phyloP scores from a whole-genome alignment of 1,284 basidiomycete species.

The Pascua sp. region DNA sequence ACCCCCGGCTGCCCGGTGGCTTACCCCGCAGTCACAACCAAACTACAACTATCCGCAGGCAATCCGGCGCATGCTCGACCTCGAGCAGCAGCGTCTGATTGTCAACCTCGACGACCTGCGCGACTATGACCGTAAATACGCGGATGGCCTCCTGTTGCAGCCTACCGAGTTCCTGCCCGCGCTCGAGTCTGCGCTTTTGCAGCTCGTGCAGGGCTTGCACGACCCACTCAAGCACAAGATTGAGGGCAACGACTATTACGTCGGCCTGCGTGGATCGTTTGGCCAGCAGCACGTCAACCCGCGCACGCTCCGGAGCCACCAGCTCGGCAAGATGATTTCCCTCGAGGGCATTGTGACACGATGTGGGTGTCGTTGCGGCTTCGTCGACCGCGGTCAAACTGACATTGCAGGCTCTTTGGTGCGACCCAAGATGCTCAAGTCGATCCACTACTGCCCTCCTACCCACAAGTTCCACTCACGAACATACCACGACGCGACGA shows the following conservation, averaged over 20 bases:
- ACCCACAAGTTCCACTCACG: slow-evolving; percentile 81
- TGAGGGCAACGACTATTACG: slow-evolving; percentile 63
- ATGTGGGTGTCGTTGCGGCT: slow-evolving; percentile 54
- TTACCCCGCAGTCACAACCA: slow-evolving; percentile 32
- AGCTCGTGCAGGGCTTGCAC: slow-evolving; percentile 70
- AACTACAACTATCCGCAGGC: slow-evolving; percentile 77
- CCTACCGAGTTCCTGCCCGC: slow-evolving; percentile 89
- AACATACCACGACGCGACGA: slow-evolving; percentile 89
- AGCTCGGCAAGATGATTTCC: slow-evolving; percentile 94
- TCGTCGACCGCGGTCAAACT: not conserved
- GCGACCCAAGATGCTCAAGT: slow-evolving; percentile 95
- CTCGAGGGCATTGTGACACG: slow-evolving; percentile 97
- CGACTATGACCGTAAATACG: slow-evolving; percentile 79
- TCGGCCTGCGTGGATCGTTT: slow-evolving; percentile 97
- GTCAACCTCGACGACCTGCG: slow-evolving; percentile 96
- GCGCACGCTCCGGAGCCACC: slow-evolving; percentile 77
- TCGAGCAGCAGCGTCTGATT: slow-evolving; percentile 81
- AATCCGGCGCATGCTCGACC: slow-evolving; percentile 77
- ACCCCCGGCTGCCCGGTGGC: not conserved
- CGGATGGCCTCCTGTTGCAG: slow-evolving; percentile 71
- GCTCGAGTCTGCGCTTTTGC: slow-evolving; percentile 78
- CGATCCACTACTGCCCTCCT: slow-evolving; percentile 89
- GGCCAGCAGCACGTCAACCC: slow-evolving; percentile 98
- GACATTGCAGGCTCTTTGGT: slow-evolving; percentile 69
- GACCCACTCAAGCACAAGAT: slow-evolving; percentile 81